phyloP scores from a whole-genome alignment of 495 filamentous ascomycete species.

The Bombardia bombarda region DNA sequence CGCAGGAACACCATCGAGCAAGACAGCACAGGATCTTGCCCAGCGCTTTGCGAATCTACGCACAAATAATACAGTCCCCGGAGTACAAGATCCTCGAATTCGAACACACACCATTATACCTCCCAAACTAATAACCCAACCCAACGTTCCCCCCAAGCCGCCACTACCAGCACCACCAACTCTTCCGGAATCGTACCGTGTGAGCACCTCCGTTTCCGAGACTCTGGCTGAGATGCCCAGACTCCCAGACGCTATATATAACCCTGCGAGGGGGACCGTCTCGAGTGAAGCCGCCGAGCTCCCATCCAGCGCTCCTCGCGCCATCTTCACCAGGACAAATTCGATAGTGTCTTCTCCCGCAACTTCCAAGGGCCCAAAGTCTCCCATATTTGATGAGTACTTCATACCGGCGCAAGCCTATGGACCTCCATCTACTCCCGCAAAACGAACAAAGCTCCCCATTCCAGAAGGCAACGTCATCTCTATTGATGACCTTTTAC shows the following conservation, averaged over 20 bases:
- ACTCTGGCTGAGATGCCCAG: slow-evolving; percentile 53
- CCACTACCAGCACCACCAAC: not conserved
- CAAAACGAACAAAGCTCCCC: slow-evolving; percentile 16
- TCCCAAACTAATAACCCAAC: too few species aligned
- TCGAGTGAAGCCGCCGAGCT: slow-evolving; percentile 43
- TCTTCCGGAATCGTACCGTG: not conserved
- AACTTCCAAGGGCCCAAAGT: slow-evolving; percentile 7
- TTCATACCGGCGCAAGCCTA: slow-evolving; percentile 27
- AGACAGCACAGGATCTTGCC: slow-evolving; percentile 34
- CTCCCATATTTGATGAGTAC: slow-evolving; percentile 16
- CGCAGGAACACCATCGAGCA: slow-evolving; percentile 1
- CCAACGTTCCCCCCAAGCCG: too few species aligned
- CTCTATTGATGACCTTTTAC: slow-evolving; percentile 54
- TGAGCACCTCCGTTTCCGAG: slow-evolving; percentile 32
- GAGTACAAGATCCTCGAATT: slow-evolving; percentile 32
- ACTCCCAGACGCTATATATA: slow-evolving; percentile 79
- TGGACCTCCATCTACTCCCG: slow-evolving; percentile 6
- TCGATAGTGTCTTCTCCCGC: slow-evolving; percentile 31
- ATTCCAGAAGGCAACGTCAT: slow-evolving; percentile 59
- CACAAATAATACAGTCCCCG: slow-evolving; percentile 13
- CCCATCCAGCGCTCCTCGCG: slow-evolving; percentile 38
- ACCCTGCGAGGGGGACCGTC: slow-evolving; percentile 54
- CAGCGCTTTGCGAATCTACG: slow-evolving; percentile 55
- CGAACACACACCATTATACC: slow-evolving; percentile 27
- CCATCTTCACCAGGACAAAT: slow-evolving; percentile 40